phyloP scores from a whole-genome alignment of 306 rosid species.

The Cotoneaster glaucophyllus region DNA sequence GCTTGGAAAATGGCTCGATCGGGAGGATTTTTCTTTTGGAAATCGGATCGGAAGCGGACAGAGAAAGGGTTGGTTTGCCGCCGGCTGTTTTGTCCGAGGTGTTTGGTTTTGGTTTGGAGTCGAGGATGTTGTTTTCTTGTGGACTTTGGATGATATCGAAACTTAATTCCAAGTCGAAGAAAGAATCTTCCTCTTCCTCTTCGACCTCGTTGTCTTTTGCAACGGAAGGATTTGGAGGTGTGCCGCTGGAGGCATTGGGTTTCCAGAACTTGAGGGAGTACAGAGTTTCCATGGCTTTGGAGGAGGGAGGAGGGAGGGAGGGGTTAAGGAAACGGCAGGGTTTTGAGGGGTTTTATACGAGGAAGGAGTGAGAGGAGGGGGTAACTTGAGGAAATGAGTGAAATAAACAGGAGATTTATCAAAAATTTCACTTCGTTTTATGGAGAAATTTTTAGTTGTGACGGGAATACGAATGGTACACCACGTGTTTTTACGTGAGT shows the following conservation, averaged over 20 bases:
- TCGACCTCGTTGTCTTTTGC: conserved; percentile 38
- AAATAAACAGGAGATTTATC: conserved; percentile 11
- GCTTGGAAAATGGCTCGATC: conserved; percentile 56
- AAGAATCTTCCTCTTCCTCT: conserved; percentile 56
- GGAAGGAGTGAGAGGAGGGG: background rate
- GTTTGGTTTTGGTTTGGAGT: background rate
- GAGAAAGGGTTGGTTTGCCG: conserved; percentile 18
- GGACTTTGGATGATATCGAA: conserved; percentile 13
- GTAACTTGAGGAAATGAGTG: conserved; percentile 28
- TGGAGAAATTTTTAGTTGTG: too few relatives aligned
- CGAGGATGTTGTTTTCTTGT: background rate
- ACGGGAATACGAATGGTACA: too few relatives aligned
- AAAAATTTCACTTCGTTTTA: conserved; percentile 50
- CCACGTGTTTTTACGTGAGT: too few relatives aligned
- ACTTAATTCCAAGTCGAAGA: conserved; percentile 77
- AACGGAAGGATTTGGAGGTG: conserved; percentile 28
- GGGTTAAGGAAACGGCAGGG: background rate
- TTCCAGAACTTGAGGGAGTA: conserved; percentile 74
- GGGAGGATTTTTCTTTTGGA: conserved; percentile 80
- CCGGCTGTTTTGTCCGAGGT: background rate
- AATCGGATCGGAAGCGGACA: conserved; percentile 42
- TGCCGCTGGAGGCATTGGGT: conserved; percentile 19
- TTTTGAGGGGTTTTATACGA: conserved; percentile 20
- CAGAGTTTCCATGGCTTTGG: conserved; percentile 54
- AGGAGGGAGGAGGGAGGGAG: background rate